A percentile compares a stretch with the other conserved stretches of the same genome.
phyloP scores from a whole-genome alignment of 495 filamentous ascomycete genomes.

The Penicillium angulare region DNA sequence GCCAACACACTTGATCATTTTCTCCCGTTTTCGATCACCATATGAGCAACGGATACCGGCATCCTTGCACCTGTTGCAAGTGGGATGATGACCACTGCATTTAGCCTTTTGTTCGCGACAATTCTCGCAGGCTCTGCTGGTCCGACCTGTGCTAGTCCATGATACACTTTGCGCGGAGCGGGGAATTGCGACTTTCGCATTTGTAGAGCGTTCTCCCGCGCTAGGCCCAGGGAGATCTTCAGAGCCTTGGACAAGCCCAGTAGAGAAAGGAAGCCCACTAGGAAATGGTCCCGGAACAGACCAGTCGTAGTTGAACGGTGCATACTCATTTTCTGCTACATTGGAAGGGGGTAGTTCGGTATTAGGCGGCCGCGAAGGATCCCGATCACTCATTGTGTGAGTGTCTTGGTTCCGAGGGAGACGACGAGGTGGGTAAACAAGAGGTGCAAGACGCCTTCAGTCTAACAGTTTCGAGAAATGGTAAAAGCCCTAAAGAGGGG shows the following conservation, averaged over 20 bases:
- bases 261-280: too few species aligned
- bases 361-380: constrained; percentile 17
- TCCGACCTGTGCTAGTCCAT: constrained; percentile 37
- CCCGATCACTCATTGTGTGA: constrained; percentile 29
- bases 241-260: too few species aligned
- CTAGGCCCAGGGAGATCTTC: constrained; percentile 12
- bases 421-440: background rate
- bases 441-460: constrained; percentile 4
- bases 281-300: constrained; percentile 12
- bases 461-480: constrained; percentile 6
- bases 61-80: constrained; percentile 57
- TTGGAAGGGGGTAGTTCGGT: constrained; percentile 22
- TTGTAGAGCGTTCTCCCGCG: constrained; percentile 19
- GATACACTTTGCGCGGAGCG: constrained; percentile 26
- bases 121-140: constrained; percentile 65
- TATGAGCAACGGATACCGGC: constrained; percentile 51
- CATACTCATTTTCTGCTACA: constrained; percentile 18
- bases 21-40: constrained; percentile 59
- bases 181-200: constrained; percentile 41
- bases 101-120: constrained; percentile 70
- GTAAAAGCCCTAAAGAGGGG: constrained; percentile 5
- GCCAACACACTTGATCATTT: constrained; percentile 49
- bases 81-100: constrained; percentile 57
- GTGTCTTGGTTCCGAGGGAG: background rate
- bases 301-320: constrained; percentile 16